Percentiles rank a stretch among this genome's conserved stretches.
These are phyloP conservation scores for Diaporthe vaccinii DNA, from an alignment of 2,329 filamentous ascomycete genomes.

Conservation along the genomic window DNA sequence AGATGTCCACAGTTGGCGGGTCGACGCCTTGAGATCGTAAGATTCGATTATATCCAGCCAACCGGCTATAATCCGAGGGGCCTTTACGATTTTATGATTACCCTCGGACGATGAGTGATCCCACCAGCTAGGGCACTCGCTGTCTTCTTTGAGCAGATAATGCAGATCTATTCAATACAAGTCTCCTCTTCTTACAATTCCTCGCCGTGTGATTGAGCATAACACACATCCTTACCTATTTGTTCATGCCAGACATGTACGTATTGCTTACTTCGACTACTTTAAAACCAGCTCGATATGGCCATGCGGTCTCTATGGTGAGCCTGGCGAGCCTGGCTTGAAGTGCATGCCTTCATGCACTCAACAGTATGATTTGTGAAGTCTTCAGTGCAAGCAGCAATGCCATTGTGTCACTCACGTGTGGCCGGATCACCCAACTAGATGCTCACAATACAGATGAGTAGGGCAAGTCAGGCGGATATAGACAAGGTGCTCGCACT, in stretches of 20 bases:
- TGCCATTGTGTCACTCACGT: neutral
- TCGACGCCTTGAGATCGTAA: neutral
- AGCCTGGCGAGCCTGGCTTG: neutral
- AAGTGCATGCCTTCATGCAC: neutral
- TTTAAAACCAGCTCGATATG: neutral
- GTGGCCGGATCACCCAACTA: neutral
- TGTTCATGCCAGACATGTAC: neutral
- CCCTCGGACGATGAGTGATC: neutral
- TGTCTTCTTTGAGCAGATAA: neutral
- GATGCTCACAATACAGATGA: neutral
- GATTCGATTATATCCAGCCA: neutral
- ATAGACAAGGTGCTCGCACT: neutral
- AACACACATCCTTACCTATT: no score
- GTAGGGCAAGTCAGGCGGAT: no score
- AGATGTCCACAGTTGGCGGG: neutral
- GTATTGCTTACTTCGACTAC: no score
- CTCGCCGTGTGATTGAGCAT: neutral
- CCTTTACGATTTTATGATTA: neutral
- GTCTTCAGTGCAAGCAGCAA: neutral
- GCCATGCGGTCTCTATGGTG: neutral
- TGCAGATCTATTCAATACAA: neutral
- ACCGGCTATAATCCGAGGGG: neutral
- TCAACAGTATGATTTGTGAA: neutral
- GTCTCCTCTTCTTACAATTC: neutral
- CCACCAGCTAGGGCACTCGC: neutral